Conservation (phyloP, 768 basidiomycete genomes). For the Mycena rosella region DNA sequence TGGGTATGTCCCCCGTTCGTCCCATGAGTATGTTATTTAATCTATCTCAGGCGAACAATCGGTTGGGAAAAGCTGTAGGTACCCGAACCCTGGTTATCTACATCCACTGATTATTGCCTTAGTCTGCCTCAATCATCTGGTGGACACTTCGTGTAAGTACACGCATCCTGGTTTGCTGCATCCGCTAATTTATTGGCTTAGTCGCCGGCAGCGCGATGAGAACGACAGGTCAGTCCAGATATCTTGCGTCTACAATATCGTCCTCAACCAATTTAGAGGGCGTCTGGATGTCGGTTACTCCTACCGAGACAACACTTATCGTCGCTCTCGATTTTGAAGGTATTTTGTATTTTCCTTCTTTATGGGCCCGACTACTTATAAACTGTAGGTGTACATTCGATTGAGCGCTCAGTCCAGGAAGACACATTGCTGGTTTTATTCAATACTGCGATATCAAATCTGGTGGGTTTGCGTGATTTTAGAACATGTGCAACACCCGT, state of each 20-base stretch:
- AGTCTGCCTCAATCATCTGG: constrained; percentile 66
- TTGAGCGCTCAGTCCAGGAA: constrained; percentile 73
- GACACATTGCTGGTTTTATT: constrained; percentile 73
- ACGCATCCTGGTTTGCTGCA: neutral
- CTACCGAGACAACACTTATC: constrained; percentile 64
- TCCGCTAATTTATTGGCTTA: neutral
- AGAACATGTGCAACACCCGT: neutral
- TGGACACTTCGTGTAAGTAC: constrained; percentile 63
- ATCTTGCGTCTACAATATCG: neutral
- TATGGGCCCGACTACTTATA: neutral
- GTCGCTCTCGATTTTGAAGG: constrained; percentile 78
- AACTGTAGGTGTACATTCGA: constrained; percentile 66
- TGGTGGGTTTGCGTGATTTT: constrained; percentile 51
- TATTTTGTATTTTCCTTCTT: constrained; percentile 22
- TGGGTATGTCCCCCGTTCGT: constrained; percentile 53
- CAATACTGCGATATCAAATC: constrained; percentile 74
- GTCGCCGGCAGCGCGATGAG: constrained; percentile 74
- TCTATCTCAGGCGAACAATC: constrained; percentile 66
- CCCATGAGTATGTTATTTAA: neutral
- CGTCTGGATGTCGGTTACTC: constrained; percentile 76
- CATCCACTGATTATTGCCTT: too few relatives aligned
- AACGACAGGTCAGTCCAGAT: constrained; percentile 56
- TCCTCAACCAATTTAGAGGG: constrained; percentile 62
- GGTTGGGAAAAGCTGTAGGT: constrained; percentile 65
- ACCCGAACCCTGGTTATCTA: too few relatives aligned